phyloP scores from a whole-genome alignment of 2,329 filamentous ascomycete species.

The Falciphora oryzae region DNA sequence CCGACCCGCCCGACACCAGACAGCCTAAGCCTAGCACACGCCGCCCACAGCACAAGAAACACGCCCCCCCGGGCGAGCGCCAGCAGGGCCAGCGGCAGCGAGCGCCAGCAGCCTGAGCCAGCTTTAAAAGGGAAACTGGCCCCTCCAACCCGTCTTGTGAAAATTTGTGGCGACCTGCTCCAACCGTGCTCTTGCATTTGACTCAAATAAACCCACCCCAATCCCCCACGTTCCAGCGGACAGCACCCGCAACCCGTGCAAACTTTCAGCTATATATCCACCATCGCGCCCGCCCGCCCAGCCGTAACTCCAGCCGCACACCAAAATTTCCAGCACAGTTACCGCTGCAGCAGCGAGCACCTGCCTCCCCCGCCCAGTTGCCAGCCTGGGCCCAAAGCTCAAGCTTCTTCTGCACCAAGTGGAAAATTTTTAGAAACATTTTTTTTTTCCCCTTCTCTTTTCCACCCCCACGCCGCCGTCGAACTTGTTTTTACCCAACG shows the following conservation, averaged over 20 bases:
- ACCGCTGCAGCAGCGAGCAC: neutral
- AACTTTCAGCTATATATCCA: constrained; percentile 5
- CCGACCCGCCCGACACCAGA: constrained; percentile 10
- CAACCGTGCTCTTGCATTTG: constrained; percentile 3
- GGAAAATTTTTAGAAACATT: neutral
- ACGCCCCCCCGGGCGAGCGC: neutral
- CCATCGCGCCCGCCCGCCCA: constrained; percentile 2
- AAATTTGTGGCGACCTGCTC: constrained; percentile 9
- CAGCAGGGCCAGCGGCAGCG: neutral
- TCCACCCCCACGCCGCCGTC: no score
- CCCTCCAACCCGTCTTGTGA: constrained; percentile 8
- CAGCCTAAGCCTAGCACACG: constrained; percentile 5
- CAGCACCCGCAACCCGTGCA: neutral
- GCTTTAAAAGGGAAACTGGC: constrained; percentile 9
- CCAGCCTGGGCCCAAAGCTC: neutral
- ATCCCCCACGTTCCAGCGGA: constrained; percentile 8
- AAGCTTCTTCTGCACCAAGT: neutral
- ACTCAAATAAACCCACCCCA: constrained; percentile 4
- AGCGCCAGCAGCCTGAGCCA: neutral
- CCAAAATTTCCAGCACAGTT: neutral
- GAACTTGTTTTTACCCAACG: no score
- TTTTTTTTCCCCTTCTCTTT: neutral
- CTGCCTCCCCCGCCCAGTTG: no score
- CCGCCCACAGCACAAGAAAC: neutral
- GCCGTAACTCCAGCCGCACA: neutral